These are phyloP conservation scores for Candida silvatica DNA, from an alignment of 805 yeast genomes.

Conservation along the genomic window DNA sequence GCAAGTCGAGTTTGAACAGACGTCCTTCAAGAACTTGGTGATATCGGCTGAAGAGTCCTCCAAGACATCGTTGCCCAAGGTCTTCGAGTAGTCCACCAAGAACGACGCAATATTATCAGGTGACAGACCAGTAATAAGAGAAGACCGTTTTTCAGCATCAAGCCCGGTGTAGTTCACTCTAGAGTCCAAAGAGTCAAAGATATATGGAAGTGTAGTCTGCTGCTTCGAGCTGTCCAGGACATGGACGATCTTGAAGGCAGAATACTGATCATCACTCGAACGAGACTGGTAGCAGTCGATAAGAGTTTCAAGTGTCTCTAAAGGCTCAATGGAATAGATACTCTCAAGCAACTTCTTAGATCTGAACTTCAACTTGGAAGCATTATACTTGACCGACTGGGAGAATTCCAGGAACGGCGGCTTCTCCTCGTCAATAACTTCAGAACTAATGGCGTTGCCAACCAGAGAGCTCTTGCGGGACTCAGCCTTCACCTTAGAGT, in stretches of 20 bases:
- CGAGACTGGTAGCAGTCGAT: slow-evolving; percentile 26
- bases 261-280: slow-evolving; percentile 14
- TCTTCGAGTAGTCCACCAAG: slow-evolving; percentile 49
- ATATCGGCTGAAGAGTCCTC: slow-evolving; percentile 70
- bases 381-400: slow-evolving; percentile 35
- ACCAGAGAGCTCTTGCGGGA: neutral
- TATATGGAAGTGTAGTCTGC: slow-evolving; percentile 58
- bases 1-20: slow-evolving; percentile 33
- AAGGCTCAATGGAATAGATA: slow-evolving; percentile 58
- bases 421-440: slow-evolving; percentile 8
- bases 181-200: slow-evolving; percentile 46
- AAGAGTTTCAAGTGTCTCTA: slow-evolving; percentile 64
- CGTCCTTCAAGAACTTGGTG: slow-evolving; percentile 51
- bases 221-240: slow-evolving; percentile 81
- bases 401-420: slow-evolving; percentile 16
- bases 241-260: slow-evolving; percentile 57
- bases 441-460: neutral
- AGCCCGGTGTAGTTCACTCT: slow-evolving; percentile 30
- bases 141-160: slow-evolving; percentile 29
- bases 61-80: slow-evolving; percentile 67
- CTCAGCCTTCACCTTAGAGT: slow-evolving; percentile 15
- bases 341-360: slow-evolving; percentile 59
- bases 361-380: slow-evolving; percentile 58
- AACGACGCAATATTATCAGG: slow-evolving; percentile 41
- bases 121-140: slow-evolving; percentile 37